Evolutionary conservation across 371 early-diverging fungal species (phyloP), one percentile per base, ranked within the genome.

Genomic region (Mortierella sp.): DNA sequence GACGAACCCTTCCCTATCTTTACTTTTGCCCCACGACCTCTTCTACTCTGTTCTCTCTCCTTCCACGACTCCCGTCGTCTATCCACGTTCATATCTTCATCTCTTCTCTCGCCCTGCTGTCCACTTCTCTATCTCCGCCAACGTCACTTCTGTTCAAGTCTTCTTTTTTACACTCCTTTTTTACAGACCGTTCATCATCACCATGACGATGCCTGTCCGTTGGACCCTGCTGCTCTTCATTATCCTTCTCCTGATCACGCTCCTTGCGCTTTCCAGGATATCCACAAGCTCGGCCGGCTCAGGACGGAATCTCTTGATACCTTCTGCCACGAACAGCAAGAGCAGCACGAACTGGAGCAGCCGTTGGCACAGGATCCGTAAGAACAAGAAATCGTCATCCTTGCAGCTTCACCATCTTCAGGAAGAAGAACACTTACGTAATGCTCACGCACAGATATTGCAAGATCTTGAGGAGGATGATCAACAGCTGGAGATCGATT

Each of bases 401-500:
- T 38, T 61, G 16, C 30, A 41, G 21, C 47, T 64, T 0, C 74
- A 73, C 30, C 69, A 61, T 42, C 74, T 73, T 31, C 74, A 68
- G 43, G 74, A 73, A 21, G 74, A 73, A 30, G 51, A 67, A 21
- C 50, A 56, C 51, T 64, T 73, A 34, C 74, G 74, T 48, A 53
- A 51, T 38, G 50, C 62, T 21, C 62, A 61, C 43, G 61, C 65
- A 0, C 70, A 68, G 45, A 61, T 76, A 49, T 42, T 58, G 14
- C 70, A 49, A 30, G 74, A 73, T 48, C 64, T 76, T 10, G 64
- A 76, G 23, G 78, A 76, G 24, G 66, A 70, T 51, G 66, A 70
- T n/a, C 50, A 58, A 9, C 78, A 70, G 48, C 61, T 70, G 8
- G 70, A 66, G 41, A 50, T 58, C 41, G 63, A 61, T 42, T 76